Conservation (phyloP, 306 rosid genomes). For the Coriaria nepalensis region DNA sequence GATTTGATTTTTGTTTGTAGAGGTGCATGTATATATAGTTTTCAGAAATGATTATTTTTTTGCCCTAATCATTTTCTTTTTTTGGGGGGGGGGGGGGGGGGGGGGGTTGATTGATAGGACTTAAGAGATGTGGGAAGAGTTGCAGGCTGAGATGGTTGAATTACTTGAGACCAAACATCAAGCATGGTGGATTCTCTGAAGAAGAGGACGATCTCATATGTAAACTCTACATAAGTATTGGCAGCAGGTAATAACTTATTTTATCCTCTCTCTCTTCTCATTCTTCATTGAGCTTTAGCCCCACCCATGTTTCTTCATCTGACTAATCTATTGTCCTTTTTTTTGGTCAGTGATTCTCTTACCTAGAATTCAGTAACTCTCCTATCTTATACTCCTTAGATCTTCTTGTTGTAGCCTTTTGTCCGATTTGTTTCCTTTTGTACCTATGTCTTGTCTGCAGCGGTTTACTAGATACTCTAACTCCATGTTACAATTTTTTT, state of each 20-base stretch:
- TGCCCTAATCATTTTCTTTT: background rate
- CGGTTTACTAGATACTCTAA: conserved; percentile 15
- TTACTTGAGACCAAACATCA: conserved; percentile 90
- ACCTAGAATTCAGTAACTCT: no score
- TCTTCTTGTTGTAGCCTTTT: background rate
- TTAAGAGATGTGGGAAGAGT: conserved; percentile 98
- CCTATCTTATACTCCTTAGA: background rate
- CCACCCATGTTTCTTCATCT: background rate
- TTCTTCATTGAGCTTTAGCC: conserved; percentile 1
- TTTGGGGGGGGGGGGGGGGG: background rate
- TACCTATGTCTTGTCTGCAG: background rate
- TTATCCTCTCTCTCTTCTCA: conserved; percentile 13
- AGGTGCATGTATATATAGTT: background rate
- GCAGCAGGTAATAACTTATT: conserved; percentile 62
- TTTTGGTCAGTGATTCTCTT: conserved; percentile 23
- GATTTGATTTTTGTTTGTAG: no score
- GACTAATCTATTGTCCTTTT: conserved; percentile 36
- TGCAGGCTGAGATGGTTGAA: conserved; percentile 91
- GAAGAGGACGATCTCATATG: conserved; percentile 97
- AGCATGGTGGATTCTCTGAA: conserved; percentile 97
- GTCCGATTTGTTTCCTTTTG: conserved; percentile 10
- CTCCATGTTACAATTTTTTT: conserved; percentile 7
- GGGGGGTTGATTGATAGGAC: conserved; percentile 34
- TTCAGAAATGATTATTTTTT: background rate
- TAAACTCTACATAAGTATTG: conserved; percentile 93